Evolutionary conservation across 1,284 basidiomycete genomes (phyloP), one percentile per base, ranked within the genome.

Genomic region (Trichosporon coremiiforme): DNA sequence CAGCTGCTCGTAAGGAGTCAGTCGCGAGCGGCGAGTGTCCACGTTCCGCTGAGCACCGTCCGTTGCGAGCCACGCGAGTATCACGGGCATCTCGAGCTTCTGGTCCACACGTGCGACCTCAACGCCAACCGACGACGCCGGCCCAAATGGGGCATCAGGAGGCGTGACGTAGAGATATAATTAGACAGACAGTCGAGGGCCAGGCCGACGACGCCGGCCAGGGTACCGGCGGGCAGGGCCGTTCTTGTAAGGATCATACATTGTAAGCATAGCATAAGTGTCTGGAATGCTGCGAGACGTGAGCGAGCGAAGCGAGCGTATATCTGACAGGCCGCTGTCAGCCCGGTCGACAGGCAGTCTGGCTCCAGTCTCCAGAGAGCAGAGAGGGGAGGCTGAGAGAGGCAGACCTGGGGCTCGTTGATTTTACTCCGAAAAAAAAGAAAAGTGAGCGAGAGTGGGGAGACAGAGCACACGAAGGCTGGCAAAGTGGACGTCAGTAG

Each of bases 161-260:
- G n/a, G 8, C 4, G 41, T n/a, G 50, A 53, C 7, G 20, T 53
- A 53, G 45, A 47, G 10, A 17, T 53, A 53, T 53, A 53, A 53
- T 53, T 20, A 53, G 50, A 53, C 20, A 25, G 25, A 25, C 10
- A 17, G 25, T 20, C 50, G 50, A n/a, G 41, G 41, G 17, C 17
- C 10, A 15, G 38, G 17, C 47, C 50, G 33, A 10, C 33, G 7
- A 35, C 7, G 33, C 33, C 33, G 33, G 33, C 6, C n/a, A 38
- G 36, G 20, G 15, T 7, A 17, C 7, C 33, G 33, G 6, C 33
- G 33, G 33, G 6, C 33, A 10, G 7, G 33, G 50, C 50, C 50
- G 50, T 25, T 53, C 50, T 53, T 53, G 50, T 53, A 53, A 53
- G 50, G 50, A 53, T 53, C n/a, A 53, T 53, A 45, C 22, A 53